Base-by-base conservation (phyloP, 2,329 filamentous ascomycete genomes). In the Coniochaeta pulveracea region DNA sequence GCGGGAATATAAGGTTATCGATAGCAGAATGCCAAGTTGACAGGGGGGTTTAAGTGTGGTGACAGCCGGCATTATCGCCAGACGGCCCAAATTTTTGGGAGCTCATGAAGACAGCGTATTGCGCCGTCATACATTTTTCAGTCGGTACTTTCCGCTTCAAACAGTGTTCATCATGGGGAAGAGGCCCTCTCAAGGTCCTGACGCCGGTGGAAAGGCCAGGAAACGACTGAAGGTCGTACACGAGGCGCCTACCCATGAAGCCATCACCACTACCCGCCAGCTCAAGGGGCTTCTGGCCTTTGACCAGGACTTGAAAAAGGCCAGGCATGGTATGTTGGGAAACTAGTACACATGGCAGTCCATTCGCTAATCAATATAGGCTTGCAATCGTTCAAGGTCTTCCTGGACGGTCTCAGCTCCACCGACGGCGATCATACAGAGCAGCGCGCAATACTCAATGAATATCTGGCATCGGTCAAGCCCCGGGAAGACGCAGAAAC, bases 211-310 rank as follows among this genome's bases (percentile, higher is more conserved):
- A 6, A 56, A 53, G 19, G 57, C 59, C 19, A 57, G 64, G 16
- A 75, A 76, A 50, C 65, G 70, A 40, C 64, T 66, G 39, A 73
- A 71, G 49, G 56, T 69, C n/a, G 57, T 64, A 5, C 67, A 74
- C 41, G 66, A 75, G 37, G 54, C 64, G 2, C 69, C 72, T 10
- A 68, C 72, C 3, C 69, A 66, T 9, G 75, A 80, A 42, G 71
- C 79, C 23, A 64, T 84, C 29, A 58, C 64, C 31, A 74, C 74
- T 23, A 67, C 69, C 41, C 66, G 73, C 34, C 80, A 91, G 49
- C 63, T 91, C 38, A 71, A 70, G 47, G 66, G 76, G 39, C 63
- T 85, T 27, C 65, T 91, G 25, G 57, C 65, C 35, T 86, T 86
- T 48, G 68, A 81, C 43, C 80, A 85, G 55, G 77, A 85, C 52